Evolutionary conservation across 2,329 filamentous ascomycete genomes (phyloP).

Genomic region (Claviceps humidiphila): DNA sequence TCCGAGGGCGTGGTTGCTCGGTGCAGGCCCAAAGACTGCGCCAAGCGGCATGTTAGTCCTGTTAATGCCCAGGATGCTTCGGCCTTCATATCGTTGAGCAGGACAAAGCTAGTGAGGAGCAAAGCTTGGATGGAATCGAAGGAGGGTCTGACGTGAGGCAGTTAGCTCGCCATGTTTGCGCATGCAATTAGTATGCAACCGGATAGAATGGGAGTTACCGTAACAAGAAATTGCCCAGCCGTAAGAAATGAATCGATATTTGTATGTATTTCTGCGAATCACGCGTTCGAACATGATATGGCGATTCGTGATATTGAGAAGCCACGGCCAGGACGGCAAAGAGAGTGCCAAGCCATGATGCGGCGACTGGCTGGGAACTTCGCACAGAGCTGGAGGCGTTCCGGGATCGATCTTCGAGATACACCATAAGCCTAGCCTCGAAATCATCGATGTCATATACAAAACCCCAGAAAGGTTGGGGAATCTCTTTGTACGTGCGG

Average conservation of each 20-base stretch:
- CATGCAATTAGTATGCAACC: too few species aligned
- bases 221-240: slow-evolving; percentile 49
- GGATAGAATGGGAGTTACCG: not conserved
- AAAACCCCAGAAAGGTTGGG: slow-evolving; percentile 56
- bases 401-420: slow-evolving; percentile 49
- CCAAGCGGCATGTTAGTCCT: slow-evolving; percentile 50
- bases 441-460: slow-evolving; percentile 54
- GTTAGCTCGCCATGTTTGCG: not conserved
- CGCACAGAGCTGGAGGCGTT: slow-evolving; percentile 34
- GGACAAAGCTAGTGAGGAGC: slow-evolving; percentile 47
- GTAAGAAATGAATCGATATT: slow-evolving; percentile 51
- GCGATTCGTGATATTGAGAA: slow-evolving; percentile 52
- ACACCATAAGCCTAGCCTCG: slow-evolving; percentile 50
- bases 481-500: slow-evolving; percentile 52
- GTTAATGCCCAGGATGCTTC: slow-evolving; percentile 54
- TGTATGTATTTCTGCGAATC: slow-evolving; percentile 49
- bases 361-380: slow-evolving; percentile 39
- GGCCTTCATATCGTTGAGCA: slow-evolving; percentile 57
- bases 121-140: slow-evolving; percentile 54
- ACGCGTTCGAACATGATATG: slow-evolving; percentile 45
- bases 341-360: slow-evolving; percentile 52
- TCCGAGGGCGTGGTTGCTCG: slow-evolving; percentile 29
- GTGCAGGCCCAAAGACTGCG: slow-evolving; percentile 51
- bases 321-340: slow-evolving; percentile 53
- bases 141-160: slow-evolving; percentile 33